Base-by-base conservation (phyloP, 2,329 filamentous ascomycete genomes). In the Exophiala mesophila region DNA sequence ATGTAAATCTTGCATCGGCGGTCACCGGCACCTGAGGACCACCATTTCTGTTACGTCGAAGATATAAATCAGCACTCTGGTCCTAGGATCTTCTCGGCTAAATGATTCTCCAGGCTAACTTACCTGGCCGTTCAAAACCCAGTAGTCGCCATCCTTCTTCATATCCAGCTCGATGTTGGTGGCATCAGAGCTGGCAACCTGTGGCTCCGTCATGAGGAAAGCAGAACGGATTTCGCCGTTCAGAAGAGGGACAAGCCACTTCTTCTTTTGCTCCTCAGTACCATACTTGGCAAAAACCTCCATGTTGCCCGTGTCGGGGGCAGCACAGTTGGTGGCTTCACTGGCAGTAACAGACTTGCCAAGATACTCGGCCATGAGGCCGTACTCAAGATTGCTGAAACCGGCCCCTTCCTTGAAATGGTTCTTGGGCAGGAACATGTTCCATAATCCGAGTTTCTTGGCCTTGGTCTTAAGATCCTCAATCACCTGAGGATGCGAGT, bases 11-110 rank as follows among this genome's bases (percentile, higher is more conserved):
- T 77, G 74, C 92, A 98, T 57, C 90, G 79, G 45, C 84, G 85
- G 68, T 98, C 92, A 45, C 92, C 92, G 13, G 89, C 88, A 53
- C 92, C 92, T 52, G 87, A 94, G 19, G 88, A 94, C 92, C 92
- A 98, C 92, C 92, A 98, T 87, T 98, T 98, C 79, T 80, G 77
- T n/a, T n/a, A n/a, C n/a, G n/a, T n/a, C n/a, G n/a, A n/a, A n/a
- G n/a, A n/a, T n/a, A n/a, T n/a, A n/a, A n/a, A n/a, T n/a, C n/a
- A n/a, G n/a, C n/a, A n/a, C n/a, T n/a, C n/a, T n/a, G n/a, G n/a
- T n/a, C n/a, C n/a, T n/a, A n/a, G n/a, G n/a, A n/a, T n/a, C n/a
- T n/a, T n/a, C n/a, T n/a, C n/a, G 16, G 5, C 10, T 7, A 12
- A 15, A 32, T 16, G 19, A 44, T 33, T 18, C 10, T 3, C 4